These are phyloP conservation scores for Botrytis sinoallii DNA, from an alignment of 2,329 filamentous ascomycete genomes.

Conservation along the genomic window DNA sequence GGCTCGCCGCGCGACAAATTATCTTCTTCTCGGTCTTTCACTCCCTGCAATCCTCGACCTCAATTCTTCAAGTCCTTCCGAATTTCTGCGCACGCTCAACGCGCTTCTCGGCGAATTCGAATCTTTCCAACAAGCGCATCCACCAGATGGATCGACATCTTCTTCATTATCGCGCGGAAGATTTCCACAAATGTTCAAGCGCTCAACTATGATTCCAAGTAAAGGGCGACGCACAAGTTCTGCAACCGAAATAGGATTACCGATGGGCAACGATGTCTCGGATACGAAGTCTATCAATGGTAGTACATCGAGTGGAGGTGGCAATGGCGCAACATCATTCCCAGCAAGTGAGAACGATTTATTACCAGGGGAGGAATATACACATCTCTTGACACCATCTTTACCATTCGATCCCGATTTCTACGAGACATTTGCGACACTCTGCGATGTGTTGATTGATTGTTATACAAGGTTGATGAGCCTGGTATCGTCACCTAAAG, in stretches of 20 bases:
- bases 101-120: slow-evolving; percentile 89
- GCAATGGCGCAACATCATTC: slow-evolving; percentile 43
- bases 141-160: slow-evolving; percentile 65
- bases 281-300: slow-evolving; percentile 47
- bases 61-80: slow-evolving; percentile 71
- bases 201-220: slow-evolving; percentile 50
- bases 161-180: slow-evolving; percentile 71
- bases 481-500: slow-evolving; percentile 70
- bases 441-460: slow-evolving; percentile 94
- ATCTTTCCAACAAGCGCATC: slow-evolving; percentile 83
- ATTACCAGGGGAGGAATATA: slow-evolving; percentile 81
- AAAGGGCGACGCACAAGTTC: slow-evolving; percentile 58
- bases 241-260: slow-evolving; percentile 57
- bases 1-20: slow-evolving; percentile 86
- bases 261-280: slow-evolving; percentile 47
- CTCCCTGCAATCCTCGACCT: slow-evolving; percentile 87
- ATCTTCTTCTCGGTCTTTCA: slow-evolving; percentile 86
- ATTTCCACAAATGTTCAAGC: slow-evolving; percentile 80
- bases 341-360: slow-evolving; percentile 62
- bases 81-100: slow-evolving; percentile 85
- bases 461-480: slow-evolving; percentile 77
- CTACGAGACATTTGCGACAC: slow-evolving; percentile 90
- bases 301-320: slow-evolving; percentile 40
- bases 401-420: slow-evolving; percentile 97
- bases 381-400: slow-evolving; percentile 82